Base-by-base conservation (phyloP, 1,139 yeast species). In the Hansenula lynferdii region DNA sequence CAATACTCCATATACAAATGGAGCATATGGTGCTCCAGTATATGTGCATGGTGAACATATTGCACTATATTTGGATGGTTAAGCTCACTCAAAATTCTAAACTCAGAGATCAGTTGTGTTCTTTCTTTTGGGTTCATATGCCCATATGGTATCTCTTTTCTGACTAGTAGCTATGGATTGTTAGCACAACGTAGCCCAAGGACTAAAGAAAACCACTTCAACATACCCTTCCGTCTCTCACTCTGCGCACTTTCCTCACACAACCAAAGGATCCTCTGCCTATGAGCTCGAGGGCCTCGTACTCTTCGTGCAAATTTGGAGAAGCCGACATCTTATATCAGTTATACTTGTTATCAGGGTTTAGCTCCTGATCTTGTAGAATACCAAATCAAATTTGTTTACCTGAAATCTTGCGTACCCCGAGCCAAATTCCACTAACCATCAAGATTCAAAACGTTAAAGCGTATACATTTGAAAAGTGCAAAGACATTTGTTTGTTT, bases 231-330 rank as follows among this genome's bases (percentile, higher is more conserved):
- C 71, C 70, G 40, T 69, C 72, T 17, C 70, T 54, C 24, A 61
- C 47, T 37, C 76, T 62, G 27, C 71, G 58, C 6, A 90, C 96
- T 58, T 84, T 86, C 34, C 97, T 75, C 19, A 92, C 96, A 34
- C 87, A 81, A 3, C 98, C 98, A 64, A 89, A 92, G 1, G 97
- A 87, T 3, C 98, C 98, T 47, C 90, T 77, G 4, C 98, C 98
- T 26, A 92, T 89, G 41, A 89, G 80, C 58, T 90, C 97, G 28
- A 87, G 67, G 1, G 84, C 76, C 53, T 86, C 90, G 59, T 81
- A 86, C 62, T 70, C 72, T 20, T 57, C 57, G 6, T 39, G 42
- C 2, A 30, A 9, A 9, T 23, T 23, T 9, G 37, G 41, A 1
- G 38, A 32, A 15, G 6, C 29, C 9, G 41, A 29, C 41, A 38